Percentiles rank a stretch among this genome's conserved stretches.
Conservation (phyloP, 495 filamentous ascomycete genomes). For the Lasiosphaeria hispida region DNA sequence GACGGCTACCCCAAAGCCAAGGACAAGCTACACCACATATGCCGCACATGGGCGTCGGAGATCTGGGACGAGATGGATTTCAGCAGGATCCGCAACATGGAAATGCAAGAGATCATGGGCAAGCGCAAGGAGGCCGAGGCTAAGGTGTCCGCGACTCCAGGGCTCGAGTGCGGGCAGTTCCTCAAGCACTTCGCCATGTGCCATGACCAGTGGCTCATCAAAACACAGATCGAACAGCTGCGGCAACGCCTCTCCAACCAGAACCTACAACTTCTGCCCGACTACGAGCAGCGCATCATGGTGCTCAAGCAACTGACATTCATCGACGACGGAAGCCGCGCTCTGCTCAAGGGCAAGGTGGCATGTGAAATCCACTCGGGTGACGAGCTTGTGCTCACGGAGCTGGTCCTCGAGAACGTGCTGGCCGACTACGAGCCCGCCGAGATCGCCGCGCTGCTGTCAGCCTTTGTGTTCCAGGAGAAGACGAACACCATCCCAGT, state of each 20-base stretch:
- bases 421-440: slow-evolving; percentile 93
- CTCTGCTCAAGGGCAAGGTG: slow-evolving; percentile 95
- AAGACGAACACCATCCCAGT: slow-evolving; percentile 84
- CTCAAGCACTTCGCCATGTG: slow-evolving; percentile 90
- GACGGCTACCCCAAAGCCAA: slow-evolving; percentile 45
- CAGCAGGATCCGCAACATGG: slow-evolving; percentile 71
- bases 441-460: slow-evolving; percentile 92
- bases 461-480: slow-evolving; percentile 97
- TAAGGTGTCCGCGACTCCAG: slow-evolving; percentile 56
- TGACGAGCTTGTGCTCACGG: slow-evolving; percentile 95
- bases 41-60: slow-evolving; percentile 64
- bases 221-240: slow-evolving; percentile 82
- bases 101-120: slow-evolving; percentile 68
- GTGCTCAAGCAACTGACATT: slow-evolving; percentile 89
- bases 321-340: slow-evolving; percentile 76
- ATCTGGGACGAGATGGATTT: slow-evolving; percentile 88
- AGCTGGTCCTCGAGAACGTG: slow-evolving; percentile 93
- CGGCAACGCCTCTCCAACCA: slow-evolving; percentile 90
- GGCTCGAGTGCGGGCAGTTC: slow-evolving; percentile 69
- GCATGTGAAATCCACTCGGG: slow-evolving; percentile 98
- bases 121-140: slow-evolving; percentile 61
- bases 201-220: slow-evolving; percentile 91
- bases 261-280: slow-evolving; percentile 93
- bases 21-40: slow-evolving; percentile 61
- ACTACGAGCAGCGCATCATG: slow-evolving; percentile 92